Conservation (phyloP, 306 rosid genomes). For the Pterocarpus macrocarpus region DNA sequence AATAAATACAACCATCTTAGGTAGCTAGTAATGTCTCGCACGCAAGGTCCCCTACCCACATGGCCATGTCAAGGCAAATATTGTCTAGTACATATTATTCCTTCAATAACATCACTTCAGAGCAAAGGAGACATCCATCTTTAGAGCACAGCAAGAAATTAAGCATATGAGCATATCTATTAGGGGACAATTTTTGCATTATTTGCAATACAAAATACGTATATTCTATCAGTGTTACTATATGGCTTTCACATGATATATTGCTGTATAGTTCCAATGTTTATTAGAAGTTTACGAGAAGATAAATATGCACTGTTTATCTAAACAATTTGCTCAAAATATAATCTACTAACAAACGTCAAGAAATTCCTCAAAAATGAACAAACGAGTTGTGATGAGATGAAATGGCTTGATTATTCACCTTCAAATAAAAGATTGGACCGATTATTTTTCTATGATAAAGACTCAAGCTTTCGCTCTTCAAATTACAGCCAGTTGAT, state of each 20-base stretch:
- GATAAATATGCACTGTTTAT: not conserved
- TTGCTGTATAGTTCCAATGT: no score
- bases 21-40: no score
- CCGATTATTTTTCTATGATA: no score
- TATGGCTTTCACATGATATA: not conserved
- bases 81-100: no score
- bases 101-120: no score
- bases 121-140: not conserved
- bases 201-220: conserved; percentile 18
- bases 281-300: not conserved
- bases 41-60: no score
- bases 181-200: not conserved
- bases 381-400: no score
- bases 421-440: no score
- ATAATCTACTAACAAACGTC: not conserved
- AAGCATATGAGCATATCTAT: not conserved
- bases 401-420: no score
- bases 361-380: no score
- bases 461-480: no score
- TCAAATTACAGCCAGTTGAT: not conserved
- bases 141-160: not conserved
- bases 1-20: not conserved
- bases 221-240: not conserved
- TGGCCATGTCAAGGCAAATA: no score
- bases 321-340: not conserved